phyloP scores from a whole-genome alignment of 345 rosid genomes.

The Ricinus communis region DNA sequence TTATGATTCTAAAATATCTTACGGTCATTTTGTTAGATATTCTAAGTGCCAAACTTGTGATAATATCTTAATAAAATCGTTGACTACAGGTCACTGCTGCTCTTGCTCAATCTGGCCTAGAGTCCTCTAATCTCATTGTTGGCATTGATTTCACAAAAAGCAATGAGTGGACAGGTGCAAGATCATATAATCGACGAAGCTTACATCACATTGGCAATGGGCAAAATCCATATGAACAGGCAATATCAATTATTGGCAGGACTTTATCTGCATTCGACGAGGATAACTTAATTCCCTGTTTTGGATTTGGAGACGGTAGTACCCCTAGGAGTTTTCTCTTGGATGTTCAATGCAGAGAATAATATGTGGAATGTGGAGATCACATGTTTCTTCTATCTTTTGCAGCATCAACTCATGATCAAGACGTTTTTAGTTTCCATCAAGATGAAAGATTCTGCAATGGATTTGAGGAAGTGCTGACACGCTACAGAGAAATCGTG shows the following conservation, averaged over 20 bases:
- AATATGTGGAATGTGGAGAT: background rate
- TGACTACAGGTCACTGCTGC: constrained; percentile 72
- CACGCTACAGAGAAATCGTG: constrained; percentile 69
- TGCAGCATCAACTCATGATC: constrained; percentile 89
- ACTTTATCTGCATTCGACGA: constrained; percentile 73
- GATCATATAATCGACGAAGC: constrained; percentile 64
- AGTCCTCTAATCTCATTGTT: constrained; percentile 89
- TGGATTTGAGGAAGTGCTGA: constrained; percentile 89
- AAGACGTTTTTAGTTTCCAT: constrained; percentile 84
- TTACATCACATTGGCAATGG: constrained; percentile 59
- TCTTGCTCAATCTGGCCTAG: constrained; percentile 81
- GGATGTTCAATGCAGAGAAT: background rate
- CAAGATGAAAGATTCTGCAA: constrained; percentile 57
- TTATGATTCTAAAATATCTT: background rate
- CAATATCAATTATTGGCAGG: constrained; percentile 74
- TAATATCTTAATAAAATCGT: background rate
- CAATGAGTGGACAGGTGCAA: constrained; percentile 96
- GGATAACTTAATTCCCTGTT: constrained; percentile 82
- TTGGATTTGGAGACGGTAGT: constrained; percentile 77
- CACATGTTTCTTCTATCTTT: constrained; percentile 2
- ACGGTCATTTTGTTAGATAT: background rate
- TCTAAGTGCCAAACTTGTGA: background rate
- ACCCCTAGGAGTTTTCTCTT: background rate
- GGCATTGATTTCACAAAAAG: constrained; percentile 97
- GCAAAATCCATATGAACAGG: constrained; percentile 80